phyloP scores from a whole-genome alignment of 495 filamentous ascomycete genomes.

The Venustampulla echinocandica region DNA sequence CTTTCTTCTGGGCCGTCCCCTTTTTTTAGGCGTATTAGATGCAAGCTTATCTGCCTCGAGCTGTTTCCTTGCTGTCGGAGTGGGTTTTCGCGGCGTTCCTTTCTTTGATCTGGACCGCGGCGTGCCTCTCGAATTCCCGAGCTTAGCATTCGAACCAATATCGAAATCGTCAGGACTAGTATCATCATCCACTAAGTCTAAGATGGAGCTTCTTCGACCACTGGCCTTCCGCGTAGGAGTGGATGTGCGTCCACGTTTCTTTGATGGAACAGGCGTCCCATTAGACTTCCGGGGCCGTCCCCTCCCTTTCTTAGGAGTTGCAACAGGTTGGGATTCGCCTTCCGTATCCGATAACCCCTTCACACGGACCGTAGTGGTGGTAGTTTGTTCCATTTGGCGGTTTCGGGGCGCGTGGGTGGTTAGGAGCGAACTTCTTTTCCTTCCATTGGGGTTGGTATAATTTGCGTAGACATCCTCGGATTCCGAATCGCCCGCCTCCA shows the following conservation, averaged over 20 bases:
- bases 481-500: constrained; percentile 37
- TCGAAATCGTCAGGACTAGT: constrained; percentile 14
- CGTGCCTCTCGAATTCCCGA: constrained; percentile 14
- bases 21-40: constrained; percentile 11
- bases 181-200: constrained; percentile 14
- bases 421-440: background rate
- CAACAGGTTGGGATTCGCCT: constrained; percentile 9
- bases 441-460: no score
- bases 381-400: constrained; percentile 20
- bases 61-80: constrained; percentile 1
- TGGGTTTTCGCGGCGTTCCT: constrained; percentile 10
- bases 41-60: background rate
- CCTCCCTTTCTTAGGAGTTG: constrained; percentile 19
- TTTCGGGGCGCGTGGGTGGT: constrained; percentile 2
- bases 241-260: constrained; percentile 16
- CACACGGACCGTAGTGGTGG: constrained; percentile 39
- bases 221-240: constrained; percentile 33
- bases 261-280: constrained; percentile 30
- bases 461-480: constrained; percentile 9
- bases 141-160: constrained; percentile 14
- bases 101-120: constrained; percentile 20
- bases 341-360: constrained; percentile 39
- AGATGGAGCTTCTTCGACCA: constrained; percentile 28
- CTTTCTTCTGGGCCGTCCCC: constrained; percentile 16
- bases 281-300: constrained; percentile 22